phyloP scores from a whole-genome alignment of 208 protist species.

The Leishmania mexicana region DNA sequence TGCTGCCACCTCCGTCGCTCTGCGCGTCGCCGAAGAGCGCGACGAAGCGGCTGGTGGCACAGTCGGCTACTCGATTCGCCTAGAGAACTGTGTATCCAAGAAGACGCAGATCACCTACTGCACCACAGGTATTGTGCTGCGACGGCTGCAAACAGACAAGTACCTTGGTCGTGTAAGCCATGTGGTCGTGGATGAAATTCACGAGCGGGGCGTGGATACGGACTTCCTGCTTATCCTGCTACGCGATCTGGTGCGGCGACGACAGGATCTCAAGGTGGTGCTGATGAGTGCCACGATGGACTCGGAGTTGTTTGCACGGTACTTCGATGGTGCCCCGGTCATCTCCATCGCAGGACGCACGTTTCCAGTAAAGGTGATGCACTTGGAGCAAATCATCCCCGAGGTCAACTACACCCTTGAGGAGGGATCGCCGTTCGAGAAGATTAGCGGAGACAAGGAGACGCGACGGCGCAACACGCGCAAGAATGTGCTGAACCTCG shows the following conservation, averaged over 20 bases:
- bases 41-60: conserved; percentile 88
- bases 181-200: conserved; percentile 96
- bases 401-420: conserved; percentile 80
- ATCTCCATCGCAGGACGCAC: conserved; percentile 94
- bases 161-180: conserved; percentile 89
- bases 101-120: conserved; percentile 93
- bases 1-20: conserved; percentile 93
- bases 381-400: conserved; percentile 94
- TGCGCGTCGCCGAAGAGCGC: conserved; percentile 93
- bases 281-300: conserved; percentile 97
- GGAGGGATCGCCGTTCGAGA: conserved; percentile 82
- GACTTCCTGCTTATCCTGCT: conserved; percentile 96
- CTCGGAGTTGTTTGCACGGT: conserved; percentile 92
- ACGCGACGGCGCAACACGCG: conserved; percentile 68
- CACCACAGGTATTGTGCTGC: conserved; percentile 95
- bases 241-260: conserved; percentile 77
- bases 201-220: conserved; percentile 97
- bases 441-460: conserved; percentile 45
- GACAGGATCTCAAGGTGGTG: conserved; percentile 88
- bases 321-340: conserved; percentile 90
- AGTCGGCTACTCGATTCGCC: conserved; percentile 93
- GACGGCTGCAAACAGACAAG: conserved; percentile 88
- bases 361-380: conserved; percentile 93
- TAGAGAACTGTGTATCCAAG: conserved; percentile 89
- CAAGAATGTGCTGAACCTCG: conserved; percentile 61